Base-by-base conservation (phyloP, 257 asterid genomes). In the Plantago major region DNA sequence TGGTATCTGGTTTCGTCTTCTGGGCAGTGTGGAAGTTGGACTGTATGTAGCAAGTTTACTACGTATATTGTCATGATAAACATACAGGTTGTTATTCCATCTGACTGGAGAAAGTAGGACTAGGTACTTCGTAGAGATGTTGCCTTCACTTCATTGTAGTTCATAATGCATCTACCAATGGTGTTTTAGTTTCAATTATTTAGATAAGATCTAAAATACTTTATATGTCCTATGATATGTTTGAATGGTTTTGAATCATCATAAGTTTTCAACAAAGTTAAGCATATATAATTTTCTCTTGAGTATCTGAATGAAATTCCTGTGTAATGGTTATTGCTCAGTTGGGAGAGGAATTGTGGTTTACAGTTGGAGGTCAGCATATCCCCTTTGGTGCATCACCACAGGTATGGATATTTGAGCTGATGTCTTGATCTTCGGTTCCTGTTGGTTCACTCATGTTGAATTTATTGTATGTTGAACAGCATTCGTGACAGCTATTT, bases 331-430 rank as follows among this genome's bases (percentile, higher is more conserved):
- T 8, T 71, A 47, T 70, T 66, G 54, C 69, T 42, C 74, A 88
- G 96, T 73, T 88, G 48, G 86, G 95, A 64, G 92, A 83, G 65
- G 90, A 82, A 70, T 48, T 88, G 55, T 77, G 88, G 88, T 81
- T 88, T 60, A 74, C 86, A 46, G 80, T 81, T 51, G 96, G 96
- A 51, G 95, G 83, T 38, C 96, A 88, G 71, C 88, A 71, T 62
- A 78, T 88, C 58, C 81, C 88, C 30, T 88, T 88, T 79, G 90
- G 90, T 60, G 88, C 88, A 48, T 85, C 96, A 26, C 96, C 96
- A 49, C 94, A 82, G 88, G 96, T 85, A 64, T 49, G 46, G 58
- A 59, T 26, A 49, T 53, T 59, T 55, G 56, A 33, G 18, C 42
- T n/a, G 9, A 42, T 11, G 38, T 15, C 33, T 49, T 22, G 4